Percentiles rank a stretch among this genome's conserved stretches.
These are phyloP conservation scores for Fusarium sp. DNA, from an alignment of 2,329 filamentous ascomycete species.

Conservation along the genomic window DNA sequence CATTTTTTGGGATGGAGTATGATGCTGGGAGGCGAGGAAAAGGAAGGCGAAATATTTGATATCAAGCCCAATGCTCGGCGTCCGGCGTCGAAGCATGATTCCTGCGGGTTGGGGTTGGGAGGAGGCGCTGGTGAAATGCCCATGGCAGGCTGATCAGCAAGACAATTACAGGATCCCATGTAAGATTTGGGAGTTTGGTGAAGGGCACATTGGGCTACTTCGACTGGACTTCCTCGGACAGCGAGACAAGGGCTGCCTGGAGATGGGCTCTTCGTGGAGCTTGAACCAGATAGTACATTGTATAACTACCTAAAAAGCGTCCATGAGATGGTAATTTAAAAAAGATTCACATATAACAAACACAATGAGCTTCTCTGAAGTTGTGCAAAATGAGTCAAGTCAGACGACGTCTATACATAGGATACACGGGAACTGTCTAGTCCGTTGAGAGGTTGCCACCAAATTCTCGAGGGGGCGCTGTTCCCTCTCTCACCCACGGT, in stretches of 20 bases:
- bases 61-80: slow-evolving; percentile 43
- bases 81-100: slow-evolving; percentile 45
- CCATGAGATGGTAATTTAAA: slow-evolving; percentile 37
- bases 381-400: slow-evolving; percentile 46
- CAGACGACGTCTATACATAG: slow-evolving; percentile 51
- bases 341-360: slow-evolving; percentile 31
- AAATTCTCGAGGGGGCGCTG: slow-evolving; percentile 33
- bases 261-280: slow-evolving; percentile 17
- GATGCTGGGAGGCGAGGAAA: slow-evolving; percentile 38
- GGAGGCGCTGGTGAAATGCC: slow-evolving; percentile 24
- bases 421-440: slow-evolving; percentile 50
- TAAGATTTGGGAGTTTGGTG: slow-evolving; percentile 21
- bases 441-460: slow-evolving; percentile 39
- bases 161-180: slow-evolving; percentile 21
- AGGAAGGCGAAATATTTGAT: slow-evolving; percentile 36
- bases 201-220: slow-evolving; percentile 15
- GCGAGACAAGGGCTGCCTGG: slow-evolving; percentile 25
- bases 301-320: slow-evolving; percentile 36
- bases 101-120: slow-evolving; percentile 18
- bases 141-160: slow-evolving; percentile 29
- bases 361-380: background rate
- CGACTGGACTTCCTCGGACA: slow-evolving; percentile 17
- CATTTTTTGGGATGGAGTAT: slow-evolving; percentile 39
- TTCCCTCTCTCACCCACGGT: slow-evolving; percentile 40
- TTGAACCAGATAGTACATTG: slow-evolving; percentile 31